A percentile compares a stretch with the other conserved stretches of the same genome.
Evolutionary conservation across 805 yeast genomes (phyloP).

Genomic region (Sugiyamaella valdiviana): DNA sequence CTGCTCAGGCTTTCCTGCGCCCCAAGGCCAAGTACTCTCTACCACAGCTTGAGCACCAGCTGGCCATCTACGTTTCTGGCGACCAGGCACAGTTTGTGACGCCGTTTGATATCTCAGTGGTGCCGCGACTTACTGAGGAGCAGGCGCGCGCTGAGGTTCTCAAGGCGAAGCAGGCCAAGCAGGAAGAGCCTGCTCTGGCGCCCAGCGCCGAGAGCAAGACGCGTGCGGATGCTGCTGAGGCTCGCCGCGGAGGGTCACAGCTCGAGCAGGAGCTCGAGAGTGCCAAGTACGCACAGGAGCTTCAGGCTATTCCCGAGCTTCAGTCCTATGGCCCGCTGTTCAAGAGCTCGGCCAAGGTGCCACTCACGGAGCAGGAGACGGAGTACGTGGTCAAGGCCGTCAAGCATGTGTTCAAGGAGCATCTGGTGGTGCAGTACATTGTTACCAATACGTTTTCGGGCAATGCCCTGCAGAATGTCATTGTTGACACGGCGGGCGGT

Average conservation of each 20-base stretch:
- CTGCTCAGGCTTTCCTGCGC: slow-evolving; percentile 46
- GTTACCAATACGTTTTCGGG: slow-evolving; percentile 80
- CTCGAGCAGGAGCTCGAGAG: slow-evolving; percentile 18
- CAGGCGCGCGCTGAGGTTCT: slow-evolving; percentile 33
- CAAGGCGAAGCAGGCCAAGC: slow-evolving; percentile 48
- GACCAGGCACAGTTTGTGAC: slow-evolving; percentile 39
- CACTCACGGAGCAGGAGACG: slow-evolving; percentile 85
- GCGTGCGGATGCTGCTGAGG: slow-evolving; percentile 22
- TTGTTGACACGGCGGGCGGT: slow-evolving; percentile 38
- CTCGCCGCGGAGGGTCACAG: slow-evolving; percentile 27
- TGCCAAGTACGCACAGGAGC: slow-evolving; percentile 53
- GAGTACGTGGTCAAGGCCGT: slow-evolving; percentile 83
- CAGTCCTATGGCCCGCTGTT: slow-evolving; percentile 66
- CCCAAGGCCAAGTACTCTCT: slow-evolving; percentile 68
- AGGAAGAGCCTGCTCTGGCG: slow-evolving; percentile 38
- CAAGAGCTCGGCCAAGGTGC: slow-evolving; percentile 57
- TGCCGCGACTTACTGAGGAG: slow-evolving; percentile 46
- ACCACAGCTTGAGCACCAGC: slow-evolving; percentile 68
- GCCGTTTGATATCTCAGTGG: slow-evolving; percentile 64
- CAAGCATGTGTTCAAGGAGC: slow-evolving; percentile 73
- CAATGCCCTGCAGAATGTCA: slow-evolving; percentile 68
- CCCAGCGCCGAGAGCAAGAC: slow-evolving; percentile 39
- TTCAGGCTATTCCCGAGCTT: slow-evolving; percentile 67
- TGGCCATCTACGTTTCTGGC: slow-evolving; percentile 61
- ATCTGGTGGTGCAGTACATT: slow-evolving; percentile 73